Conservation (phyloP, 768 basidiomycete genomes). For the Xanthoconium purpureum region DNA sequence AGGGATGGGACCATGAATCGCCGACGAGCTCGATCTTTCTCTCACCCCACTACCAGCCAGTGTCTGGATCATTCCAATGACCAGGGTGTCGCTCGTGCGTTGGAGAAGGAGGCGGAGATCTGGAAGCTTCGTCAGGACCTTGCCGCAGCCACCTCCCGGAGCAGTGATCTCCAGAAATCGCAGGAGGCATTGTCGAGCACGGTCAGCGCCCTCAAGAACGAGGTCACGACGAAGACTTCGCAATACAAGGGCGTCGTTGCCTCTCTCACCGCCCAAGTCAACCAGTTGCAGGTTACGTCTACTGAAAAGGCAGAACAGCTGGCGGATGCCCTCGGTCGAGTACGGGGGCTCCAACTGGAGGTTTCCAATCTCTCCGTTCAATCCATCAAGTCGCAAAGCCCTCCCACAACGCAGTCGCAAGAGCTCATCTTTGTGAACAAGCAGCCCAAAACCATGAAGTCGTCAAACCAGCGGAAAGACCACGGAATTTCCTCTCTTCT, state of each 20-base stretch:
- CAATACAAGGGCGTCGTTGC: background rate
- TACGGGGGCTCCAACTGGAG: background rate
- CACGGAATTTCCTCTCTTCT: background rate
- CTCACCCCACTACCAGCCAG: no score
- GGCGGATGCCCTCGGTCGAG: background rate
- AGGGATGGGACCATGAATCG: no score
- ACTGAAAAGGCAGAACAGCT: background rate
- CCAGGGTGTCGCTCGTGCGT: no score
- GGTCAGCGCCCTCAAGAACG: background rate
- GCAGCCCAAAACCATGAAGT: background rate
- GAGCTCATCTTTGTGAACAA: background rate
- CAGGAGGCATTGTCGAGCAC: background rate
- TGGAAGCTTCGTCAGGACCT: constrained; percentile 3
- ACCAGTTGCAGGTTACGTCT: background rate
- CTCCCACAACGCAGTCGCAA: background rate
- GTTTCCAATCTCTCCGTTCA: background rate
- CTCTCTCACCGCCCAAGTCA: background rate
- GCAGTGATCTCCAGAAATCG: background rate
- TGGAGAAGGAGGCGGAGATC: constrained; percentile 1
- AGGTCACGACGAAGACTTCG: constrained; percentile 1
- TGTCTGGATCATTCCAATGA: no score
- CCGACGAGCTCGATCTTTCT: no score
- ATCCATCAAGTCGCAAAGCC: background rate
- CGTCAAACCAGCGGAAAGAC: background rate
- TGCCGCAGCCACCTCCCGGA: background rate